Base-by-base conservation (phyloP, 2,329 filamentous ascomycete genomes). In the Sporothrix euskadiensis region DNA sequence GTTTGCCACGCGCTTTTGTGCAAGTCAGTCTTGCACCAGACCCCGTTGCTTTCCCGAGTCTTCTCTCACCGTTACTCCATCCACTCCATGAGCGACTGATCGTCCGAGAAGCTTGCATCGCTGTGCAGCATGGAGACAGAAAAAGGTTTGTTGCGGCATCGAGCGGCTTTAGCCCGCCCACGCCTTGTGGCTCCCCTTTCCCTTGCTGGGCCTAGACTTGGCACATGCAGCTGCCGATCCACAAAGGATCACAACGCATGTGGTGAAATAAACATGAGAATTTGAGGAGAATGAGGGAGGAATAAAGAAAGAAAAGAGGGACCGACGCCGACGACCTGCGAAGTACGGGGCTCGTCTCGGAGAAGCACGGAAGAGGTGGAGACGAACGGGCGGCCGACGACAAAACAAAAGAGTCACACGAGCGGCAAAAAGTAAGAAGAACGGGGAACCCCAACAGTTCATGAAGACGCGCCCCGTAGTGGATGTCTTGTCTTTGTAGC, bases 301-400 rank as follows among this genome's bases (percentile, higher is more conserved):
- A 22, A 35, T 44, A 0, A 26, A 3, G 30, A 19, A 44, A 44
- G 4, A 66, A 47, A 66, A 30, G 61, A 41, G 22, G 61, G 61
- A 12, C 59, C 61, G 61, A 47, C 12, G 3, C 35, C 61, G 61
- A 66, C 2, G 22, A 41, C 39, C 8, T 35, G 8, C 26, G 8
- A 35, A 8, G 35, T 16, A 47, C 39, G 61, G 61, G 61, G 22
- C 16, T 22, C 39, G 2, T n/a, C 39, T 47, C 61, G 61, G 39
- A 66, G 61, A 66, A 47, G 39, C 61, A 47, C 61, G 61, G 61
- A 44, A 16, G 22, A 66, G 61, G 61, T 44, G 39, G 61, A 16
- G 44, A 49, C 14, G 44, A 49, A 16, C 44, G 44, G 44, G 10
- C 61, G 61, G 39, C 39, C 57, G 30, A 35, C 39, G 61, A 30